phyloP scores from a whole-genome alignment of 2,329 filamentous ascomycete species.

The Cercospora beticola region DNA sequence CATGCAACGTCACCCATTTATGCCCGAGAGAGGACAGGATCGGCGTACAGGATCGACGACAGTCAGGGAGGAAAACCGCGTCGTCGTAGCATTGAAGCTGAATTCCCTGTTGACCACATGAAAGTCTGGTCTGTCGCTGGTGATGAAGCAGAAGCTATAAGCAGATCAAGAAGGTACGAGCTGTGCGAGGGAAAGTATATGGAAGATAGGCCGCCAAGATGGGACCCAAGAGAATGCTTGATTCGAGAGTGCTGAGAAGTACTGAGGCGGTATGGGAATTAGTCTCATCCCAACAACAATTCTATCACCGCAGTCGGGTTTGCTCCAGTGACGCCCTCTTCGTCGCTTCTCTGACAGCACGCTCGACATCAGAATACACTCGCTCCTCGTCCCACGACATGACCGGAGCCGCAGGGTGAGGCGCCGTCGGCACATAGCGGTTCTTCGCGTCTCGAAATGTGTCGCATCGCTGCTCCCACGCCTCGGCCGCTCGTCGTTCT shows the following conservation, averaged over 20 bases:
- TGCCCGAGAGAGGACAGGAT: background rate
- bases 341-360: conserved; percentile 43
- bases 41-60: background rate
- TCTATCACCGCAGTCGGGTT: background rate
- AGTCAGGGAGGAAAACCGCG: background rate
- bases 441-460: conserved; percentile 5
- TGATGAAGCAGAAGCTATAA: background rate
- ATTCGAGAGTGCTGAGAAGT: background rate
- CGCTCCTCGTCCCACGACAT: background rate
- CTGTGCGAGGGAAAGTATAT: background rate
- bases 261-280: background rate
- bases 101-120: background rate
- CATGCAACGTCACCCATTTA: background rate
- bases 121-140: background rate
- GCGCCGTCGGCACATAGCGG: background rate
- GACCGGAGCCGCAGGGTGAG: background rate
- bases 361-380: conserved; percentile 40
- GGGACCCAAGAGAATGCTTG: background rate
- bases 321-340: background rate
- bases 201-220: background rate
- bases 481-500: background rate
- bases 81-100: background rate
- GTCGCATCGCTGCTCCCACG: conserved; percentile 1
- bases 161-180: background rate
- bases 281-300: background rate